A percentile compares a stretch with the other conserved stretches of the same genome.
Evolutionary conservation across 1,284 basidiomycete genomes (phyloP).

Genomic region (Malassezia arunalokei): DNA sequence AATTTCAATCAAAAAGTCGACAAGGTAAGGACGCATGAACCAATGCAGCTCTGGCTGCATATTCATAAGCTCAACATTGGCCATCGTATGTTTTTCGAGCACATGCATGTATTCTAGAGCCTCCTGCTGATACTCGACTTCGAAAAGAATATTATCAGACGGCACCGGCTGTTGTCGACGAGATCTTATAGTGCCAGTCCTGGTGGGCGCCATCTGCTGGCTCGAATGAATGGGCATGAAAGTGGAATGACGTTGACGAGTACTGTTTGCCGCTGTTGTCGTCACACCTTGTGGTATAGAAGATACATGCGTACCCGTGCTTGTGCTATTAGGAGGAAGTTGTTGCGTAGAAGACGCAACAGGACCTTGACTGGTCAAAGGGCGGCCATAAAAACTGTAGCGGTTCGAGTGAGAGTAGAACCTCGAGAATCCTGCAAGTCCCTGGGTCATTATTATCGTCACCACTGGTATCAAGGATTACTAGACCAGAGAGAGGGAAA

Average conservation of each 20-base stretch:
- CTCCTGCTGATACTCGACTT: slow-evolving; percentile 90
- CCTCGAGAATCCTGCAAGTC: background rate
- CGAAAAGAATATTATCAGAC: slow-evolving; percentile 46
- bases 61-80: slow-evolving; percentile 85
- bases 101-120: slow-evolving; percentile 84
- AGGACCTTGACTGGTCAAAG: background rate
- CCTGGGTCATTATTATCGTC: background rate
- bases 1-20: slow-evolving; percentile 97
- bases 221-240: background rate
- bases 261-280: background rate
- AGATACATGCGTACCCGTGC: no score
- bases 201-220: background rate
- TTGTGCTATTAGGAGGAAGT: no score
- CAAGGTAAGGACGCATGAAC: slow-evolving; percentile 91
- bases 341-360: no score
- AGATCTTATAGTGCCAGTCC: no score
- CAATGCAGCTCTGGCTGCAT: slow-evolving; percentile 83
- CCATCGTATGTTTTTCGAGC: slow-evolving; percentile 84
- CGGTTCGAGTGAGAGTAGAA: slow-evolving; percentile 3
- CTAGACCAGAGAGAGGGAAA: slow-evolving; percentile 2
- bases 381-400: slow-evolving; percentile 16
- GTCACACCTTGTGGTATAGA: no score
- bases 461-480: background rate
- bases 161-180: background rate
- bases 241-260: slow-evolving; percentile 5